These are phyloP conservation scores for Boletus coccyginus DNA, from an alignment of 768 basidiomycete species.

Conservation along the genomic window DNA sequence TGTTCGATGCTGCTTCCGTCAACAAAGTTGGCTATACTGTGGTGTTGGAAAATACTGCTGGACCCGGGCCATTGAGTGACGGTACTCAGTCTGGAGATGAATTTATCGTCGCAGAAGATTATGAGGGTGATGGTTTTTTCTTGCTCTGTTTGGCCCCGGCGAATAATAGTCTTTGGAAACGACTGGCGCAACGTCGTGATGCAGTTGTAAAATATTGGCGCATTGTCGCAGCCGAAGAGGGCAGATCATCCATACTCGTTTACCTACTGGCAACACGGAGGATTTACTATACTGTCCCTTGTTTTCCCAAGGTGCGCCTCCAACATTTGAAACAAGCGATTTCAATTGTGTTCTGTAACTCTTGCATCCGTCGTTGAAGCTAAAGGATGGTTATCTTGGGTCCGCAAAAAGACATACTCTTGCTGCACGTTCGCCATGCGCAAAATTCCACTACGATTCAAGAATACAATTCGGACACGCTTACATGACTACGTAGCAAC, in stretches of 20 bases:
- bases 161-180: conserved; percentile 76
- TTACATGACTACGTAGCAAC: too few relatives aligned
- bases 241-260: conserved; percentile 65
- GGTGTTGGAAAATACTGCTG: conserved; percentile 66
- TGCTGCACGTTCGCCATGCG: too few relatives aligned
- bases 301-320: too few relatives aligned
- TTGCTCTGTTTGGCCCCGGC: conserved; percentile 31
- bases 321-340: too few relatives aligned
- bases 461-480: too few relatives aligned
- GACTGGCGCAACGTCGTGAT: conserved; percentile 56
- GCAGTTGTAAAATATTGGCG: conserved; percentile 60
- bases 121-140: conserved; percentile 56
- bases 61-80: conserved; percentile 57
- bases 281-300: conserved; percentile 42
- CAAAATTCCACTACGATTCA: too few relatives aligned
- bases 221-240: conserved; percentile 41
- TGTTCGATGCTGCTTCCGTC: conserved; percentile 62
- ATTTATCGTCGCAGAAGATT: conserved; percentile 75
- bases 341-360: too few relatives aligned
- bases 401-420: too few relatives aligned
- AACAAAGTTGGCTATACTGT: conserved; percentile 69
- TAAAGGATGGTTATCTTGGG: too few relatives aligned
- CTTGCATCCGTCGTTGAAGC: too few relatives aligned
- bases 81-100: conserved; percentile 62
- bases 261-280: conserved; percentile 40